Percentiles rank a stretch among this genome's conserved stretches.
Conservation (phyloP, 1,284 basidiomycete species). For the Schizopora paradoxa region DNA sequence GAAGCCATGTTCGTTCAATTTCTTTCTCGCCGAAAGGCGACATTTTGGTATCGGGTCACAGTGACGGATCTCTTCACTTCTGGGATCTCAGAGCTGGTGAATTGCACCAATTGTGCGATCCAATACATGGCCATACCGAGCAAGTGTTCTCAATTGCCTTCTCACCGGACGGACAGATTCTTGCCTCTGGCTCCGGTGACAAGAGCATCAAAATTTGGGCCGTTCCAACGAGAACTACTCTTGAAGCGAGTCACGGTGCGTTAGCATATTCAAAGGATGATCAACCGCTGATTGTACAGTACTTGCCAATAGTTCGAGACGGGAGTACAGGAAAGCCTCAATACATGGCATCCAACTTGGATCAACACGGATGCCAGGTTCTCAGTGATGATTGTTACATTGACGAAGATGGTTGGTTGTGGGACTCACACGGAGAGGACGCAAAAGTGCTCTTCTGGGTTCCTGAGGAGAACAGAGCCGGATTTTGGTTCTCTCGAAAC, state of each 20-base stretch:
- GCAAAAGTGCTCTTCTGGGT: background rate
- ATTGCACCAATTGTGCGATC: no score
- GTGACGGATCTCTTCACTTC: background rate
- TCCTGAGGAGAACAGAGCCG: background rate
- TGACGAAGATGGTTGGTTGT: no score
- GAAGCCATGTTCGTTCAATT: background rate
- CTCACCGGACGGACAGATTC: conserved; percentile 11
- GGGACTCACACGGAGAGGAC: no score
- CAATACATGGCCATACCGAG: conserved; percentile 1
- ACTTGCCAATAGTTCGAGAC: no score
- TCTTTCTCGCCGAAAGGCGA: background rate
- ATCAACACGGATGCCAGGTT: no score
- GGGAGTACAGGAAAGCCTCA: no score
- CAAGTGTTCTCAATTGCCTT: conserved; percentile 4
- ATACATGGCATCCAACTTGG: no score
- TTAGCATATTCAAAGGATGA: no score
- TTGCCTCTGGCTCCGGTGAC: conserved; percentile 17
- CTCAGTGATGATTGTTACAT: no score
- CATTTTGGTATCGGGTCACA: background rate
- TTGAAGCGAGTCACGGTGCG: no score
- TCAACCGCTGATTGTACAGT: no score
- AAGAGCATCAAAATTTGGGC: conserved; percentile 11
- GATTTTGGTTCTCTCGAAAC: background rate
- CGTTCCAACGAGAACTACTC: no score
- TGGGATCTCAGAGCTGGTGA: background rate